Evolutionary conservation across 192 early-diverging fungal genomes (phyloP).

Genomic region (Mycoemilia scoparia): DNA sequence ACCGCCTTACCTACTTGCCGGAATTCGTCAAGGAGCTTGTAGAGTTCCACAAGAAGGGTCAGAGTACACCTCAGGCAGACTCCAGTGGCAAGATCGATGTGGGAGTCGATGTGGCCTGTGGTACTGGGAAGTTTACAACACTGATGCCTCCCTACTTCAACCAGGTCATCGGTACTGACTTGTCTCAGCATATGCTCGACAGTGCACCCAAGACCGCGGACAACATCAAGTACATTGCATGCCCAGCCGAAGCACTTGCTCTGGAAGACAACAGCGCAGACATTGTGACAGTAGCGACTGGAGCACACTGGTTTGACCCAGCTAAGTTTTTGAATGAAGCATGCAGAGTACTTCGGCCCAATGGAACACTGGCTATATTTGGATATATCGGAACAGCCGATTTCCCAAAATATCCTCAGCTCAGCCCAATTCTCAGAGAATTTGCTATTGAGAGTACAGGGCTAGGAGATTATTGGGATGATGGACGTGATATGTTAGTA

Average conservation of each 20-base stretch:
- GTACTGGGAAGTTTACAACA: conserved; percentile 13
- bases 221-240: conserved; percentile 9
- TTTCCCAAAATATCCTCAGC: conserved; percentile 21
- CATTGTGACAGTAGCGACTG: conserved; percentile 15
- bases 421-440: conserved; percentile 11
- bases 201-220: conserved; percentile 3
- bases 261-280: conserved; percentile 9
- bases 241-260: conserved; percentile 9
- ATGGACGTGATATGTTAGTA: conserved; percentile 11
- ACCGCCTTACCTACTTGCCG: conserved; percentile 11
- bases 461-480: conserved; percentile 10
- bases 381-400: conserved; percentile 13
- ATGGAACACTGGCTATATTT: conserved; percentile 15
- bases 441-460: conserved; percentile 3
- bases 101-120: conserved; percentile 12
- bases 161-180: conserved; percentile 9
- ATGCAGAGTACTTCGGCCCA: conserved; percentile 11
- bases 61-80: no score
- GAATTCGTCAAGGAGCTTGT: conserved; percentile 5
- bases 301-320: conserved; percentile 17
- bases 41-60: conserved; percentile 3
- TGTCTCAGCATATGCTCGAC: conserved; percentile 11
- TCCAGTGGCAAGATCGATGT: conserved; percentile 1
- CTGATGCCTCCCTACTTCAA: conserved; percentile 6
- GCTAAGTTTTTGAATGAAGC: conserved; percentile 7